Conservation (phyloP, 2,329 filamentous ascomycete genomes). For the Colletotrichum higginsianum region DNA sequence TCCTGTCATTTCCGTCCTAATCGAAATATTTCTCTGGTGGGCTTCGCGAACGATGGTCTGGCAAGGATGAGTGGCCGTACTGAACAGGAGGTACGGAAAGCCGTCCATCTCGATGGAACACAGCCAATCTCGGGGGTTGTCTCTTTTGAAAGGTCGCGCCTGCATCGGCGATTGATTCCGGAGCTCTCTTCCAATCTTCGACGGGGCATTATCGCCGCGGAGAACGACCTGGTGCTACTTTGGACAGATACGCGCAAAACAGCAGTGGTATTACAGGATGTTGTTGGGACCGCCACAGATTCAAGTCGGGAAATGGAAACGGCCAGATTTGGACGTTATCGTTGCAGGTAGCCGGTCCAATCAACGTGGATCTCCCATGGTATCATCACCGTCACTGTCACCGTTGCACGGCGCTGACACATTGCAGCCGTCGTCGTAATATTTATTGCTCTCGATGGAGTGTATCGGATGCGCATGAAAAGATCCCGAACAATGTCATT, state of each 20-base stretch:
- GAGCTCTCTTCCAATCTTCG: neutral
- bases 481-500: neutral
- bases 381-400: neutral
- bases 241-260: neutral
- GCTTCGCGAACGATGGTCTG: neutral
- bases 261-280: neutral
- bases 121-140: conserved; percentile 10
- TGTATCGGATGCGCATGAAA: neutral
- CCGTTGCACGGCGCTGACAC: neutral
- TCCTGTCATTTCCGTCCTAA: conserved; percentile 30
- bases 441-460: too few species aligned
- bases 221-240: neutral
- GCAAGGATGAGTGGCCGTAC: neutral
- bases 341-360: conserved; percentile 10
- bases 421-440: neutral
- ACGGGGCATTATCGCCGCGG: neutral
- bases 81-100: conserved; percentile 7
- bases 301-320: neutral
- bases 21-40: conserved; percentile 29
- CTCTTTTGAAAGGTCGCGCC: neutral
- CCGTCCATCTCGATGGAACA: neutral
- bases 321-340: neutral
- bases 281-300: neutral
- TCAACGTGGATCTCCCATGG: neutral
- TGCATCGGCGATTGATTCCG: neutral